Conservation (phyloP, 768 basidiomycete species). For the Daedalea quercina region DNA sequence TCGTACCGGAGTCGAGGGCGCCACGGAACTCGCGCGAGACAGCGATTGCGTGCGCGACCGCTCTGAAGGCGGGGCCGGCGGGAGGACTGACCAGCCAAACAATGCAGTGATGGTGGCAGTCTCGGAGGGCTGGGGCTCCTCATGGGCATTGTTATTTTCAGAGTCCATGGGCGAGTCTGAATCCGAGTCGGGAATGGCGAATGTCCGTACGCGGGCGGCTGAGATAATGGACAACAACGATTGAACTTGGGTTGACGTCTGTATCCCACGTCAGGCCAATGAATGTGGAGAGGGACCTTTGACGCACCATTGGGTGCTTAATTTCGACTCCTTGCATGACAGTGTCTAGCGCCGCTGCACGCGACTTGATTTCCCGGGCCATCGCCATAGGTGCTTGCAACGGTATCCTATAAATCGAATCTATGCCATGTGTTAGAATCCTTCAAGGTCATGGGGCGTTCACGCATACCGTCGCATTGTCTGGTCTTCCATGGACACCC, state of each 20-base stretch:
- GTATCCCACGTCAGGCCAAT: background rate
- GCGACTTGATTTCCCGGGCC: constrained; percentile 51
- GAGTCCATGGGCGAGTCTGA: constrained; percentile 6
- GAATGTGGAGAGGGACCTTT: background rate
- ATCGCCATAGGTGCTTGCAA: constrained; percentile 59
- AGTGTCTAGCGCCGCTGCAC: constrained; percentile 46
- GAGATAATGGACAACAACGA: constrained; percentile 43
- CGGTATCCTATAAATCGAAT: constrained; percentile 69
- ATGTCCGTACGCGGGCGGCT: constrained; percentile 12
- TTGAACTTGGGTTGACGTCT: constrained; percentile 56
- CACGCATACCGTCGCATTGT: constrained; percentile 68
- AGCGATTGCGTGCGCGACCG: constrained; percentile 10
- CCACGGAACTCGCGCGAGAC: constrained; percentile 23
- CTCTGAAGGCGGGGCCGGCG: constrained; percentile 17
- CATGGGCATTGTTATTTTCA: background rate
- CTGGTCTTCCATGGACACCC: constrained; percentile 80
- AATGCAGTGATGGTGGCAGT: constrained; percentile 35
- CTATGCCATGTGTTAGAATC: constrained; percentile 23
- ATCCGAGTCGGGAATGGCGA: background rate
- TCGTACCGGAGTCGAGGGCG: constrained; percentile 20
- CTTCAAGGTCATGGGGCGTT: background rate
- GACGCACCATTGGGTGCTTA: constrained; percentile 68
- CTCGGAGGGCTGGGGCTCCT: constrained; percentile 26
- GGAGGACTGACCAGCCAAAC: constrained; percentile 42
- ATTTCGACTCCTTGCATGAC: constrained; percentile 48